Base-by-base conservation (phyloP, 345 rosid species). In the Salix udensis region DNA sequence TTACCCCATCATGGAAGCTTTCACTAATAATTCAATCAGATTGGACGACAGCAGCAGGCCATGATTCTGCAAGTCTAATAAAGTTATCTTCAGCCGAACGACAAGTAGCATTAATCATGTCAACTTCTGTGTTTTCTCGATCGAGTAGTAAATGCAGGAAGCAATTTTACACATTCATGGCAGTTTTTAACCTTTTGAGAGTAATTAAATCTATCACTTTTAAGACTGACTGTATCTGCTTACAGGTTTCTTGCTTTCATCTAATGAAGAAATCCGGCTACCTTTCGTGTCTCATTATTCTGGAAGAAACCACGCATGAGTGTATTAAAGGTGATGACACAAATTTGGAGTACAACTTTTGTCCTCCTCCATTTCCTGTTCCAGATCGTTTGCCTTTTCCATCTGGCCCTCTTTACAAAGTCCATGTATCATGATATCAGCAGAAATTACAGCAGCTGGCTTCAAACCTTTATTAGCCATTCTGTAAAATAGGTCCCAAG, bases 181-280 rank as follows among this genome's bases (percentile, higher is more conserved):
- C 79, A 76, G 1, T 65, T 82, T 61, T 79, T 81, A 70, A 81
- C 79, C 75, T 71, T 34, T 75, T 7, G 76, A 73, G 24, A 83
- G 80, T 68, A 78, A n/a, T n/a, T n/a, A n/a, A 78, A 15, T 80
- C 75, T 14, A 76, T 31, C 7, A 84, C 83, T 50, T 70, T 77
- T 19, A 73, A 79, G 14, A 61, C 42, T 5, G 46, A 34, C 28
- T 31, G 62, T 78, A 77, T 85, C 67, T 23, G 81, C 80, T 24
- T 66, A 60, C 65, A 84, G 26, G 13, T 85, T 77, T 80, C 75
- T 78, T 37, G 77, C 80, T 21, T n/a, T 71, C 88, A 87, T 84
- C 76, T 79, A 73, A 13, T 77, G 74, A 65, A 82, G 85, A 77
- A 83, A 70, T 55, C 81, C 79, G 21, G 74, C 46, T 26, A 72